Evolutionary conservation across 257 asterid species (phyloP).

Genomic region (Gentiana dahurica): DNA sequence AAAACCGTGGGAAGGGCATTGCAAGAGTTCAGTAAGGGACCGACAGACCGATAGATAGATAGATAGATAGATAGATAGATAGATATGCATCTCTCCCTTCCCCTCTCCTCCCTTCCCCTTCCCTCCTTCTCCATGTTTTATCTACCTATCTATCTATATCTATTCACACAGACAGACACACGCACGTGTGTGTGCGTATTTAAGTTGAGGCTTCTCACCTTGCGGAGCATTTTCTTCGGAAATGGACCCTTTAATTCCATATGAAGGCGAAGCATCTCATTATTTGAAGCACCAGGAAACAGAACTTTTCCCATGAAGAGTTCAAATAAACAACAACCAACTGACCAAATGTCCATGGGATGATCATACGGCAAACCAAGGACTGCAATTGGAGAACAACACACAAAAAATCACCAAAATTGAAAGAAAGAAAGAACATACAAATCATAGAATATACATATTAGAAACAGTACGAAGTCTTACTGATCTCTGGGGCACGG

Average conservation of each 20-base stretch:
- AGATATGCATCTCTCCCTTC: too few relatives aligned
- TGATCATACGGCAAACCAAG: constrained; percentile 90
- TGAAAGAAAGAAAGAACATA: background rate
- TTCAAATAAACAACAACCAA: constrained; percentile 97
- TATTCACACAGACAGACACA: background rate
- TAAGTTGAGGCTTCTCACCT: constrained; percentile 31
- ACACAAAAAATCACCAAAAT: constrained; percentile 5
- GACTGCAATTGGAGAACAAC: constrained; percentile 35
- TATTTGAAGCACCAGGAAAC: constrained; percentile 85
- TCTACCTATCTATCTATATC: too few relatives aligned
- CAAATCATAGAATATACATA: background rate
- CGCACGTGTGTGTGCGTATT: background rate
- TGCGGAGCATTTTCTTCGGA: constrained; percentile 95
- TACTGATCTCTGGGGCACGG: constrained; percentile 99
- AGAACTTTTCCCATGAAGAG: constrained; percentile 91
- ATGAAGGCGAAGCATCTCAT: constrained; percentile 99
- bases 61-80: too few relatives aligned
- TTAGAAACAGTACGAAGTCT: constrained; percentile 15
- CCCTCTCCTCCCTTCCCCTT: too few relatives aligned
- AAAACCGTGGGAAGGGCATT: background rate
- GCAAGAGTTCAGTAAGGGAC: too few relatives aligned
- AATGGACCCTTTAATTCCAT: constrained; percentile 93
- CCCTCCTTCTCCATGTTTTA: too few relatives aligned
- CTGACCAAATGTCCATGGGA: constrained; percentile 98
- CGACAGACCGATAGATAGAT: too few relatives aligned